These are phyloP conservation scores for Sicyos edulis DNA, from an alignment of 306 rosid genomes.

Conservation along the genomic window DNA sequence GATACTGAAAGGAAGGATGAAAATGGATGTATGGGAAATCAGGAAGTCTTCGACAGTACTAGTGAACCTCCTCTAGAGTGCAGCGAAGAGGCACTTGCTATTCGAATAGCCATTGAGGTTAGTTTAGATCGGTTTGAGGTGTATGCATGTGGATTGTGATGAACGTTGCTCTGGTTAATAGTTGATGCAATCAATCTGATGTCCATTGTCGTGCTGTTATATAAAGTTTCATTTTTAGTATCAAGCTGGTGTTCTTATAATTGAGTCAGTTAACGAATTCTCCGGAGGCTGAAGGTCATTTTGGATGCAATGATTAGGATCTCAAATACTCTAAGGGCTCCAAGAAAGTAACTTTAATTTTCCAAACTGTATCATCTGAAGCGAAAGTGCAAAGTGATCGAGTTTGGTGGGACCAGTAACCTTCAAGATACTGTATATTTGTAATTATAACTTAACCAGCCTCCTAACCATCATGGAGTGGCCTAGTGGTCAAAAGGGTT, in stretches of 20 bases:
- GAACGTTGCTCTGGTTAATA: not conserved
- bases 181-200: constrained; percentile 12
- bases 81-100: constrained; percentile 82
- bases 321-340: not conserved
- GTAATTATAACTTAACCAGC: too few relatives aligned
- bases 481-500: too few relatives aligned
- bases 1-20: constrained; percentile 44
- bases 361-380: not conserved
- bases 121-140: constrained; percentile 16
- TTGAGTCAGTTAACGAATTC: not conserved
- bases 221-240: not conserved
- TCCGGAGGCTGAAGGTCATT: constrained; percentile 5
- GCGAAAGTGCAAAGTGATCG: not conserved
- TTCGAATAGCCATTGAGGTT: constrained; percentile 84
- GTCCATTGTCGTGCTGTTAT: not conserved
- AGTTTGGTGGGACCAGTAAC: not conserved
- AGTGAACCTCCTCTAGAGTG: constrained; percentile 63
- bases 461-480: too few relatives aligned
- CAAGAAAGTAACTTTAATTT: not conserved
- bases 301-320: not conserved
- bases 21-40: constrained; percentile 33
- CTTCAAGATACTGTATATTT: too few relatives aligned
- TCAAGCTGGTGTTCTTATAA: not conserved
- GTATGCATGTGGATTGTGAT: not conserved
- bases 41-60: constrained; percentile 39